Base-by-base conservation (phyloP, 2,329 filamentous ascomycete genomes). In the Fusarium chuoi region DNA sequence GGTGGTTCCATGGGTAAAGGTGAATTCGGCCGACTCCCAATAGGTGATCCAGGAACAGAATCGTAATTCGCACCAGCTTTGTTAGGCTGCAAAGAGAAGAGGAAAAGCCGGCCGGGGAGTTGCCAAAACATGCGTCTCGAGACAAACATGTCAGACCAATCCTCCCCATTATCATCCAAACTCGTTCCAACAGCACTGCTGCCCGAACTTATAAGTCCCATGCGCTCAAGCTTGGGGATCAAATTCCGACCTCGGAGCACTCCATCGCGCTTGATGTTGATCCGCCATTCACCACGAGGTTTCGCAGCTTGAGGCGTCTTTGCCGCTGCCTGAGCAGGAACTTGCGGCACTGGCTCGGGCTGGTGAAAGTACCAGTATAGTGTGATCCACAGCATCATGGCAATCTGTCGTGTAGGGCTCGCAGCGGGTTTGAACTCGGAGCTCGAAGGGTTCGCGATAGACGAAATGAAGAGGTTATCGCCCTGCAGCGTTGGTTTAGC, bases 341-440 rank as follows among this genome's bases (percentile, higher is more conserved):
- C 79, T 56, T 89, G 88, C 1, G 89, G 86, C 28, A 88, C 86
- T 0, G 96, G 96, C 76, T 92, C 88, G 2, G 91, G 88, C 81
- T 97, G 94, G 83, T 98, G 95, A 78, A 98, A 98, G 85, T 98
- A 98, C 96, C 96, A 98, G 85, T 94, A 98, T 46, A 98, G 86
- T 3, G 94, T 95, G 39, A 95, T 91, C 94, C 94, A 98, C 12
- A 98, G 88, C 93, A 98, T 97, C 94, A 98, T 95, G 75, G 96
- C 96, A 68, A 98, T 94, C 83, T 97, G 94, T 49, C 95, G 88
- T 2, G 94, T 96, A 1, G 94, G 94, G 70, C 94, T 97, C 20
- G 88, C 90, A 4, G 92, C 89, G 2, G 94, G 90, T 79, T 93
- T 94, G 84, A 93, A 97, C 55, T 98, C 94, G 79, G 84, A 90